phyloP scores from a whole-genome alignment of 192 early-diverging fungal genomes.

The Lobulomyces angularis region DNA sequence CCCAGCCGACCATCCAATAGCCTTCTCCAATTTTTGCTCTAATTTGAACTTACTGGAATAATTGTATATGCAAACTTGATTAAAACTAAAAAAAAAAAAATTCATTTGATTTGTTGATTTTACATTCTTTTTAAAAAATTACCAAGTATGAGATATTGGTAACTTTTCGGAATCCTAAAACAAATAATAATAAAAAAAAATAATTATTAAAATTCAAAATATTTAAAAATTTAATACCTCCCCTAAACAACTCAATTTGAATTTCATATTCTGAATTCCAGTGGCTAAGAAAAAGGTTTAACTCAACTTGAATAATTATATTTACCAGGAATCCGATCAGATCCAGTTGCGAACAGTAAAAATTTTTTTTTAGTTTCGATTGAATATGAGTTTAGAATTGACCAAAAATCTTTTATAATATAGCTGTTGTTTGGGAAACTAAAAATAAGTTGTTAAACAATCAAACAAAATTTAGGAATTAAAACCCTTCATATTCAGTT shows the following conservation, averaged over 20 bases:
- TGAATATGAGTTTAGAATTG: constrained; percentile 49
- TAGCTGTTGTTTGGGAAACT: too few species aligned
- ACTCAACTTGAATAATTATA: too few species aligned
- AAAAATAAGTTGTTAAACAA: too few species aligned
- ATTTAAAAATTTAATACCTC: constrained; percentile 13
- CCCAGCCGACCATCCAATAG: constrained; percentile 50
- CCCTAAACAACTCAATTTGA: constrained; percentile 31
- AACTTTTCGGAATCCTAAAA: constrained; percentile 66
- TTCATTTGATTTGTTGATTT: background rate
- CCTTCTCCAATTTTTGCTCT: constrained; percentile 47
- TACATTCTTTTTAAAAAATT: constrained; percentile 45
- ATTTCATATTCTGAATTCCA: constrained; percentile 34
- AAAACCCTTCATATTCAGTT: constrained; percentile 43
- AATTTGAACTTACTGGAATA: constrained; percentile 62
- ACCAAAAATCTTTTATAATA: constrained; percentile 73
- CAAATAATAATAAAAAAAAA: constrained; percentile 62
- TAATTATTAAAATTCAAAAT: constrained; percentile 28
- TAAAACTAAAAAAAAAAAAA: constrained; percentile 6
- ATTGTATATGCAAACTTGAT: constrained; percentile 62
- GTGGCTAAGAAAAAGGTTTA: too few species aligned
- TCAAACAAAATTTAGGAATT: constrained; percentile 2
- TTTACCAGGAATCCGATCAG: constrained; percentile 74
- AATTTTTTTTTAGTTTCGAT: constrained; percentile 56
- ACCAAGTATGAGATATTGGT: constrained; percentile 82
- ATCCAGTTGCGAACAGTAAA: constrained; percentile 77